A percentile compares a stretch with the other conserved stretches of the same genome.
These are phyloP conservation scores for Vanrija humicola DNA, from an alignment of 1,284 basidiomycete species.

Conservation along the genomic window DNA sequence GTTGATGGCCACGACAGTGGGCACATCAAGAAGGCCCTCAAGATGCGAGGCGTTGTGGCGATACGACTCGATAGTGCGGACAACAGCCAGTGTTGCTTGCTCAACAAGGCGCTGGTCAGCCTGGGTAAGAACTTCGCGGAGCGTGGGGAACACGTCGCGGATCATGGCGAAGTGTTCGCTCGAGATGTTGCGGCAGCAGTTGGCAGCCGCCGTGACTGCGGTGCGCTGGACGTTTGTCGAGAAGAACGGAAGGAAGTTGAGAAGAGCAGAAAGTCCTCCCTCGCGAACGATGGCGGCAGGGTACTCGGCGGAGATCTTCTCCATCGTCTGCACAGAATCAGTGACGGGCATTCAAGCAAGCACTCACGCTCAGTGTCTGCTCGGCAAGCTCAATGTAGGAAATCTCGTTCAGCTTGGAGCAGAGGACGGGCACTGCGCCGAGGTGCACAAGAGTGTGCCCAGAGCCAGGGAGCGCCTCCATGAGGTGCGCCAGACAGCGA, in stretches of 20 bases:
- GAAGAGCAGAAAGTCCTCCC: conserved; percentile 80
- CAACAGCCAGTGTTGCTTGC: conserved; percentile 86
- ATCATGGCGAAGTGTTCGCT: conserved; percentile 83
- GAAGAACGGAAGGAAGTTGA: conserved; percentile 94
- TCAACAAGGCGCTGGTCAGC: conserved; percentile 91
- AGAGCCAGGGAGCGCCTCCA: conserved; percentile 92
- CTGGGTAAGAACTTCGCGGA: conserved; percentile 82
- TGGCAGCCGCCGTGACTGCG: conserved; percentile 90
- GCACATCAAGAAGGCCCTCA: conserved; percentile 74
- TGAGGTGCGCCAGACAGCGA: conserved; percentile 88
- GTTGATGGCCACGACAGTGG: conserved; percentile 79
- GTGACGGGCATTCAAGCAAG: not conserved
- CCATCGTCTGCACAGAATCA: conserved; percentile 68
- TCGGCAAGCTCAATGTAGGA: conserved; percentile 95
- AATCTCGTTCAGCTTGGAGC: conserved; percentile 91
- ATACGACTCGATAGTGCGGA: conserved; percentile 86
- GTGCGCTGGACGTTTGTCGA: conserved; percentile 93
- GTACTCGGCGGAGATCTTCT: conserved; percentile 95
- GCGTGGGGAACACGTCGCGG: conserved; percentile 81
- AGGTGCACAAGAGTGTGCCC: conserved; percentile 92
- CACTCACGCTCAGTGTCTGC: conserved; percentile 86
- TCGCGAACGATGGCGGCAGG: conserved; percentile 90
- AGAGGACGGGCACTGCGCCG: conserved; percentile 88
- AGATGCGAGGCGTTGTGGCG: conserved; percentile 77
- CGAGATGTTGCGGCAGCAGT: conserved; percentile 87